Base-by-base conservation (phyloP, 305 asterid genomes). In the Rubia peregrina region DNA sequence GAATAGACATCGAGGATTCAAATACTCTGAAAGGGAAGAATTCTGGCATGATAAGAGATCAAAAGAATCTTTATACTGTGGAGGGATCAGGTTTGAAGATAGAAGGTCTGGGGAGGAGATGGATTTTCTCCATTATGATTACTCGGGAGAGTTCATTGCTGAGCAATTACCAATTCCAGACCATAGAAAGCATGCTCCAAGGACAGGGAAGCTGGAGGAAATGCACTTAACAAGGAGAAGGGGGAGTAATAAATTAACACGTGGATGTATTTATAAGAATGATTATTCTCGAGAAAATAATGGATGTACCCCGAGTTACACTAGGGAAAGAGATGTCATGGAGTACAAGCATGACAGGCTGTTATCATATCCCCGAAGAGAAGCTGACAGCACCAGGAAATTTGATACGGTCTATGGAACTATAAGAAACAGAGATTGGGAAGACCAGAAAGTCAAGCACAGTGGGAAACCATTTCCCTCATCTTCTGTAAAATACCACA, bases 301-400 rank as follows among this genome's bases (percentile, higher is more conserved):
- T 36, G 40, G 40, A 36, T 4, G 40, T 36, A 36, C 40, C 40
- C 40, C 40, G 40, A 36, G 40, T 46, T 51, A 61, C 65, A 74
- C 56, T 33, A 65, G 73, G 75, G 80, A 75, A 73, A 77, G 73
- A 67, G 83, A 75, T 71, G 67, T 64, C 11, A 26, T 67, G 48
- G 78, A 71, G 65, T 67, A 17, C 70, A 72, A 46, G 69, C 73
- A 74, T 73, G 83, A 80, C 73, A 72, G 40, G 42, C 22, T 79
- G 62, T 65, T 83, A 65, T 69, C 74, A 41, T 64, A 60, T 80
- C 55, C 74, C 71, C 76, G 79, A 75, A 77, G 84, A 76, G 83
- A 80, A 77, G 67, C 65, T 71, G 76, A 75, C 77, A 75, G 76
- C 78, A 56, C 71, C 69, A 75, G 84, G 74, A 71, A 80, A 72